phyloP scores from a whole-genome alignment of 2,329 filamentous ascomycete species.

The Blastomyces parvus region DNA sequence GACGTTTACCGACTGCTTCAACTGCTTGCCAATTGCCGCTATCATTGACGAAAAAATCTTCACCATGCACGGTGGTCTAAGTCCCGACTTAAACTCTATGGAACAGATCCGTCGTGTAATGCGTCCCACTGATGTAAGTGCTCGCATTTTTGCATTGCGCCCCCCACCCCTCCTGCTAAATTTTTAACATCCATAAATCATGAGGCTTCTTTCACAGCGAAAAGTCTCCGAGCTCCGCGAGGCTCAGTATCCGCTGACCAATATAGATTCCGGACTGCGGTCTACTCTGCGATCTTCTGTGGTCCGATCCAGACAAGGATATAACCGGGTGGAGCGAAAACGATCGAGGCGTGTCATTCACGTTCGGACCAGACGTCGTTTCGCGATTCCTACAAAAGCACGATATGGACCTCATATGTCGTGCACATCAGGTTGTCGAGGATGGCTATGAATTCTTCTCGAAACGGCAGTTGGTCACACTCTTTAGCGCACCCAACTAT shows the following conservation, averaged over 20 bases:
- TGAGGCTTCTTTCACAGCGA: constrained; percentile 7
- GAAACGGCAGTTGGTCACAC: constrained; percentile 90
- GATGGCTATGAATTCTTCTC: constrained; percentile 99
- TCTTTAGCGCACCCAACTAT: constrained; percentile 98
- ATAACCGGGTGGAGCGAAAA: constrained; percentile 99
- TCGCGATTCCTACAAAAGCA: constrained; percentile 97
- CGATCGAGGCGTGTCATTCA: constrained; percentile 96
- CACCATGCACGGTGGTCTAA: constrained; percentile 97
- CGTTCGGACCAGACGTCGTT: constrained; percentile 94
- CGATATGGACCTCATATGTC: constrained; percentile 98
- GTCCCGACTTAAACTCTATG: constrained; percentile 97
- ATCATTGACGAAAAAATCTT: constrained; percentile 99
- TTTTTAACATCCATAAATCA: constrained; percentile 4
- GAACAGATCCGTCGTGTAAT: constrained; percentile 98
- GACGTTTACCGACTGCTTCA: constrained; percentile 99
- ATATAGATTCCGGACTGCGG: constrained; percentile 91
- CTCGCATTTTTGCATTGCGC: constrained; percentile 9
- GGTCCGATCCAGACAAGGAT: constrained; percentile 98
- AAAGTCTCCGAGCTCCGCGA: constrained; percentile 18
- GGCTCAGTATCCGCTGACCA: constrained; percentile 35
- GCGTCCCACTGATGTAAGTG: constrained; percentile 93
- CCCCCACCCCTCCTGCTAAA: constrained; percentile 13
- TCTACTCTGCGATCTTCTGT: constrained; percentile 91
- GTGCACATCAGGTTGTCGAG: constrained; percentile 96
- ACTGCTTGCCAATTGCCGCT: constrained; percentile 93